These are phyloP conservation scores for Osmanthus fragrans DNA, from an alignment of 257 asterid species.

Conservation along the genomic window DNA sequence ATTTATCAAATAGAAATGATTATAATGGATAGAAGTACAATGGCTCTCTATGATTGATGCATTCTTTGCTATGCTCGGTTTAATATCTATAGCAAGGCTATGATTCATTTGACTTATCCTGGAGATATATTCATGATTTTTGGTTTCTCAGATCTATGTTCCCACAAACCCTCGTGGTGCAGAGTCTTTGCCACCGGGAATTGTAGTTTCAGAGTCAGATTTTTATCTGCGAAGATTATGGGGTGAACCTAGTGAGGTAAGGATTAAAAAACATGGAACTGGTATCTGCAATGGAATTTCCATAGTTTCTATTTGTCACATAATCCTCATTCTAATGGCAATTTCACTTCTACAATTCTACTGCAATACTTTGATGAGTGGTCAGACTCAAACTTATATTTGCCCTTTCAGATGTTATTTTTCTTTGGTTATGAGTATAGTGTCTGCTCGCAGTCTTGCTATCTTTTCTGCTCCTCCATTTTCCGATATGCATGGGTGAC, in stretches of 20 bases:
- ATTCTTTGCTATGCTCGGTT: slow-evolving; percentile 8
- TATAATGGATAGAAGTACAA: background rate
- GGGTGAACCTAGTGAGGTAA: slow-evolving; percentile 99
- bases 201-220: slow-evolving; percentile 90
- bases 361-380: background rate
- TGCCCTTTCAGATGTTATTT: background rate
- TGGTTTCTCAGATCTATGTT: slow-evolving; percentile 63
- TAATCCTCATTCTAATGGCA: slow-evolving; percentile 12
- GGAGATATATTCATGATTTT: slow-evolving; percentile 6
- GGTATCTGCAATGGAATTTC: slow-evolving; percentile 6
- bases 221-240: slow-evolving; percentile 88
- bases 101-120: background rate
- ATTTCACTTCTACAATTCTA: background rate
- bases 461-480: background rate
- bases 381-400: slow-evolving; percentile 1
- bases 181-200: slow-evolving; percentile 95
- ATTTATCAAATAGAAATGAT: slow-evolving; percentile 11
- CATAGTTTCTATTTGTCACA: slow-evolving; percentile 1
- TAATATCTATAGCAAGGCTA: slow-evolving; percentile 10
- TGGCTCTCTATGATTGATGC: background rate
- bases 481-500: slow-evolving; percentile 3
- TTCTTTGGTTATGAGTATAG: background rate
- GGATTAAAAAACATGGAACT: slow-evolving; percentile 17
- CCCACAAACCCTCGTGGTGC: slow-evolving; percentile 99
- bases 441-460: background rate